Percentiles rank a stretch among this genome's conserved stretches.
phyloP scores from a whole-genome alignment of 2,329 filamentous ascomycete genomes.

The Coniochaeta hoffmannii region DNA sequence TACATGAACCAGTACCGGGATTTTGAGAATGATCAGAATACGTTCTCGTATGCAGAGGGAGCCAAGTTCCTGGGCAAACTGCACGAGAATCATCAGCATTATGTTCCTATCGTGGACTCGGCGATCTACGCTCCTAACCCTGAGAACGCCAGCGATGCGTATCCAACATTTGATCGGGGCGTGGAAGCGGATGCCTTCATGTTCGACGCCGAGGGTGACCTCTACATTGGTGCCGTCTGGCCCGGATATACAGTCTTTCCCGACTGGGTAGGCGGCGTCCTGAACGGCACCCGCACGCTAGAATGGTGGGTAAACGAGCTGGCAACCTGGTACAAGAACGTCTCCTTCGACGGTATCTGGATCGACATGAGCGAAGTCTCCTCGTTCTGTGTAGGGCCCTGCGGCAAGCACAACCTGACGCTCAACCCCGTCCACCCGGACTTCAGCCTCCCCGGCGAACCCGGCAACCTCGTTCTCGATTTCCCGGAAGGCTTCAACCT shows the following conservation, averaged over 20 bases:
- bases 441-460: slow-evolving; percentile 58
- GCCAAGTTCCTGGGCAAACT: slow-evolving; percentile 53
- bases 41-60: slow-evolving; percentile 51
- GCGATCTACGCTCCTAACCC: slow-evolving; percentile 65
- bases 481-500: slow-evolving; percentile 65
- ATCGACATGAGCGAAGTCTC: slow-evolving; percentile 51
- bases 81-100: slow-evolving; percentile 58
- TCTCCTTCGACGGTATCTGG: slow-evolving; percentile 46
- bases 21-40: slow-evolving; percentile 53
- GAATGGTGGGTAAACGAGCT: slow-evolving; percentile 64
- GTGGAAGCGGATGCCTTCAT: slow-evolving; percentile 44
- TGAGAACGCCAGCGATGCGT: slow-evolving; percentile 58
- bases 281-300: slow-evolving; percentile 56
- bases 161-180: slow-evolving; percentile 55
- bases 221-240: slow-evolving; percentile 62
- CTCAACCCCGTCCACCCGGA: slow-evolving; percentile 63
- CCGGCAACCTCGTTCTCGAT: slow-evolving; percentile 47
- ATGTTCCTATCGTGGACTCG: slow-evolving; percentile 68
- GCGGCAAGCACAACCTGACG: slow-evolving; percentile 56
- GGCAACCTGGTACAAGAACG: slow-evolving; percentile 42
- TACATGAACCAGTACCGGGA: slow-evolving; percentile 60
- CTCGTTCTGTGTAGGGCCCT: slow-evolving; percentile 64
- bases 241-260: slow-evolving; percentile 66
- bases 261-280: slow-evolving; percentile 58
- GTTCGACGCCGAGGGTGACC: slow-evolving; percentile 49